Conservation (phyloP, 2,329 filamentous ascomycete genomes). For the Aureobasidium melanogenum region DNA sequence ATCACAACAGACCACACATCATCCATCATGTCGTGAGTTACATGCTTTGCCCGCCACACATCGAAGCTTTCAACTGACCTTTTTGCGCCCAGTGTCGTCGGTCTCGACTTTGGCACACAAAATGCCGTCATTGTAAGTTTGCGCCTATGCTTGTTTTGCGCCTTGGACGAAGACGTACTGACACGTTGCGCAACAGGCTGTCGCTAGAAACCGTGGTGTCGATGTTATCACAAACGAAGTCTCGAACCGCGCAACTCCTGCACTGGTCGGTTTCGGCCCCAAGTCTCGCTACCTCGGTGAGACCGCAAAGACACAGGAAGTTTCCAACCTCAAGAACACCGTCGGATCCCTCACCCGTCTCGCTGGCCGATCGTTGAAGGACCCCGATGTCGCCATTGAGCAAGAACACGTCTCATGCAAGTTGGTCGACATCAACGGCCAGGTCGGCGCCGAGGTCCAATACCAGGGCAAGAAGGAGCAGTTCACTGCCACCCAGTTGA, state of each 20-base stretch:
- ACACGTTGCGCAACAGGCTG: slow-evolving; percentile 43
- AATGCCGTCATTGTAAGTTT: slow-evolving; percentile 70
- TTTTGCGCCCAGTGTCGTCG: slow-evolving; percentile 36
- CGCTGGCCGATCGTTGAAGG: slow-evolving; percentile 73
- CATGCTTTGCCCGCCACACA: slow-evolving; percentile 4
- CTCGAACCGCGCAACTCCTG: slow-evolving; percentile 95
- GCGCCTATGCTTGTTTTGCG: not conserved
- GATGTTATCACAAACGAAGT: slow-evolving; percentile 99
- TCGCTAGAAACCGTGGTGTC: slow-evolving; percentile 96
- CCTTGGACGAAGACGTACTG: slow-evolving; percentile 6
- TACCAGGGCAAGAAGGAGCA: slow-evolving; percentile 92
- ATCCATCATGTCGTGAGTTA: slow-evolving; percentile 3
- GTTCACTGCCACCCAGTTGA: slow-evolving; percentile 89
- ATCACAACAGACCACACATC: slow-evolving; percentile 1
- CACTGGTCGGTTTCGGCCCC: slow-evolving; percentile 88
- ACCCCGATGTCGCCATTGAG: slow-evolving; percentile 90
- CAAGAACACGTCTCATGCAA: slow-evolving; percentile 80
- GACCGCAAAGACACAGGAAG: slow-evolving; percentile 95
- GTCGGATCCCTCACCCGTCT: slow-evolving; percentile 88
- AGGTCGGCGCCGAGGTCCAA: slow-evolving; percentile 87
- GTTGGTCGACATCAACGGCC: slow-evolving; percentile 83
- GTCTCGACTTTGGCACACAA: slow-evolving; percentile 90
- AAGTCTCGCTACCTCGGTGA: slow-evolving; percentile 93
- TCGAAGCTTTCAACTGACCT: slow-evolving; percentile 13
- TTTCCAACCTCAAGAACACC: slow-evolving; percentile 99